Percentiles rank a stretch among this genome's conserved stretches.
These are phyloP conservation scores for Coemansia sp. DNA, from an alignment of 192 early-diverging fungal species.

Conservation along the genomic window DNA sequence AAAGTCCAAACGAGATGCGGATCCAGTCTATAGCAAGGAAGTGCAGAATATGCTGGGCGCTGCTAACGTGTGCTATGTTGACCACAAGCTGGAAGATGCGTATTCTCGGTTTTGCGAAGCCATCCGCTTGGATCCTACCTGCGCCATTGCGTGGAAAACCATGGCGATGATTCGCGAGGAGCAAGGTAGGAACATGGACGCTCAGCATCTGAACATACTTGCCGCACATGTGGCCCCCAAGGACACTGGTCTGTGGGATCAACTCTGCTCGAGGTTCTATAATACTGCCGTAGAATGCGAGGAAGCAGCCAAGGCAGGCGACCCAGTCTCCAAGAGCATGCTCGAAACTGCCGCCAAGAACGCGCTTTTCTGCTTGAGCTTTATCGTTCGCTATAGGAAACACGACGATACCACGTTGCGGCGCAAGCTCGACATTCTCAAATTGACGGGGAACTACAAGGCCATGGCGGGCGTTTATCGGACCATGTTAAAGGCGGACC, in stretches of 20 bases:
- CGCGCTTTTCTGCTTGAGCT: constrained; percentile 78
- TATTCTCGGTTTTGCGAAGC: constrained; percentile 75
- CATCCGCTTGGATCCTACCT: constrained; percentile 68
- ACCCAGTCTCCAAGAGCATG: constrained; percentile 25
- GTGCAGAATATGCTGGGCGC: constrained; percentile 65
- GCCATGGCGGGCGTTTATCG: constrained; percentile 61
- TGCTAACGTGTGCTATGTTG: constrained; percentile 74
- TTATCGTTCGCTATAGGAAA: constrained; percentile 64
- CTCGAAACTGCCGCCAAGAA: constrained; percentile 63
- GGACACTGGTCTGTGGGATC: constrained; percentile 77
- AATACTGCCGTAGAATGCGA: constrained; percentile 23
- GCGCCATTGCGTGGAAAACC: constrained; percentile 80
- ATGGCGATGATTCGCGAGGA: constrained; percentile 91
- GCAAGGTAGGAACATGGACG: constrained; percentile 67
- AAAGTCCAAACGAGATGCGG: background rate
- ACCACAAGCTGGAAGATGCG: constrained; percentile 65
- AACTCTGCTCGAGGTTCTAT: constrained; percentile 71
- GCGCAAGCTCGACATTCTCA: constrained; percentile 66
- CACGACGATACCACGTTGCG: constrained; percentile 64
- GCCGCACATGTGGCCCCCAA: constrained; percentile 82
- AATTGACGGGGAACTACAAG: constrained; percentile 48
- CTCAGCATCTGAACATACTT: constrained; percentile 76
- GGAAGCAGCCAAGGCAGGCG: constrained; percentile 5
- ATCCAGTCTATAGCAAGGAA: constrained; percentile 36
- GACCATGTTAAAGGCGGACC: constrained; percentile 57